Evolutionary conservation across 169 alveolate genomes (phyloP).

Genomic region (Eimeria nieschulzi): DNA sequence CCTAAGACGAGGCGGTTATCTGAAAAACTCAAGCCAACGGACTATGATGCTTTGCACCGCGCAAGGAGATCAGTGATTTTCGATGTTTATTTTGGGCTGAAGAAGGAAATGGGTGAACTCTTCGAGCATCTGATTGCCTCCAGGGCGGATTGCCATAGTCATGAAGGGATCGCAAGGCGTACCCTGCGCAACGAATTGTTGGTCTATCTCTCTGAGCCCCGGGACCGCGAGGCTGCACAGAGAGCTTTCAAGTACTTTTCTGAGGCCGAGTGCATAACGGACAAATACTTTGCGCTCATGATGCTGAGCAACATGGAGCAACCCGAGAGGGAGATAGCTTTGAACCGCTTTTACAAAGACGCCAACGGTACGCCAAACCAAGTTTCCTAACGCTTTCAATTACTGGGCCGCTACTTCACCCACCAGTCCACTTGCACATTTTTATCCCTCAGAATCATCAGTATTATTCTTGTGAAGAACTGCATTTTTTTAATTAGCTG

Average conservation of each 20-base stretch:
- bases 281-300: slow-evolving; percentile 16
- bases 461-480: too few relatives aligned
- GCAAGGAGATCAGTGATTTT: neutral
- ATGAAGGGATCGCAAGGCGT: slow-evolving; percentile 23
- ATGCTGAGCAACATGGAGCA: slow-evolving; percentile 15
- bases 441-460: too few relatives aligned
- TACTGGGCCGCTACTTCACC: neutral
- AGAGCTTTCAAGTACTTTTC: slow-evolving; percentile 38
- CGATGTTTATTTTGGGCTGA: neutral
- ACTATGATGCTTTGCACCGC: neutral
- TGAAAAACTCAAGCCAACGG: neutral
- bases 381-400: neutral
- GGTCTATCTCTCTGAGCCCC: slow-evolving; percentile 44
- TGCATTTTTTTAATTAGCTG: neutral
- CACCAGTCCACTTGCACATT: neutral
- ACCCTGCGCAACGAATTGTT: slow-evolving; percentile 73
- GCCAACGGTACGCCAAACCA: slow-evolving; percentile 44
- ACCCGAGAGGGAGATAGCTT: slow-evolving; percentile 7
- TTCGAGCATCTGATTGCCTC: neutral
- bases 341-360: slow-evolving; percentile 39
- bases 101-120: neutral
- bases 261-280: slow-evolving; percentile 55
- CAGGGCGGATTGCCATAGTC: neutral
- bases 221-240: slow-evolving; percentile 48
- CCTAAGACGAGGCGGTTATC: neutral